Percentiles rank a stretch among this genome's conserved stretches.
Conservation (phyloP, 164 flowering plant species). For the Vitis cinerea region DNA sequence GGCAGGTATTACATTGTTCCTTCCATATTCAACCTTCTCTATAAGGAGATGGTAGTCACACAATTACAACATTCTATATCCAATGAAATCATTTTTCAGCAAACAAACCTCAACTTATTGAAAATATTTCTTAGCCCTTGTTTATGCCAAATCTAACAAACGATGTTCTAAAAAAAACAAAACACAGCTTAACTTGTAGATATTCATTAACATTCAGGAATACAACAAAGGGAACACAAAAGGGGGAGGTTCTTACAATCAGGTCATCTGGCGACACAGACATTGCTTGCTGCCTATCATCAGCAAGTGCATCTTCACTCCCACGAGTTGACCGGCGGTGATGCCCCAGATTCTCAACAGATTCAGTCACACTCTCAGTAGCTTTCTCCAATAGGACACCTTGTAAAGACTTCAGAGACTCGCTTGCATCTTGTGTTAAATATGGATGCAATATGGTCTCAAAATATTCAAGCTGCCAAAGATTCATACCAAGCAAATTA, state of each 20-base stretch:
- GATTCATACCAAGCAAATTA: constrained; percentile 5
- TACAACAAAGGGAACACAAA: background rate
- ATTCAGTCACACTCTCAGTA: constrained; percentile 63
- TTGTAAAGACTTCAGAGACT: constrained; percentile 80
- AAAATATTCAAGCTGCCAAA: constrained; percentile 92
- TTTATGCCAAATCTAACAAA: no score
- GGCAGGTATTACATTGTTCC: no score
- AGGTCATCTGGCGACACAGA: constrained; percentile 89
- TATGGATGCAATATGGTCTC: constrained; percentile 87
- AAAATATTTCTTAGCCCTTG: no score
- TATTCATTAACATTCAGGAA: no score
- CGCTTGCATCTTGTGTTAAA: constrained; percentile 81
- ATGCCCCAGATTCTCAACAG: constrained; percentile 76
- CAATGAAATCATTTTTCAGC: no score
- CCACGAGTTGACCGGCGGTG: constrained; percentile 93
- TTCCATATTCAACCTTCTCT: no score
- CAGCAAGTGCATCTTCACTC: constrained; percentile 77
- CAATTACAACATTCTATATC: no score
- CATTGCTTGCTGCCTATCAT: constrained; percentile 75
- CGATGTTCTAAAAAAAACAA: background rate
- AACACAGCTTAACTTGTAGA: background rate
- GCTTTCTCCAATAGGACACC: constrained; percentile 88
- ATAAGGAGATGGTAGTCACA: no score
- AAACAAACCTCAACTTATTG: no score
- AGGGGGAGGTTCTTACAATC: constrained; percentile 56